Conservation (phyloP, 805 yeast species). For the Saccharomyces paradoxus region DNA sequence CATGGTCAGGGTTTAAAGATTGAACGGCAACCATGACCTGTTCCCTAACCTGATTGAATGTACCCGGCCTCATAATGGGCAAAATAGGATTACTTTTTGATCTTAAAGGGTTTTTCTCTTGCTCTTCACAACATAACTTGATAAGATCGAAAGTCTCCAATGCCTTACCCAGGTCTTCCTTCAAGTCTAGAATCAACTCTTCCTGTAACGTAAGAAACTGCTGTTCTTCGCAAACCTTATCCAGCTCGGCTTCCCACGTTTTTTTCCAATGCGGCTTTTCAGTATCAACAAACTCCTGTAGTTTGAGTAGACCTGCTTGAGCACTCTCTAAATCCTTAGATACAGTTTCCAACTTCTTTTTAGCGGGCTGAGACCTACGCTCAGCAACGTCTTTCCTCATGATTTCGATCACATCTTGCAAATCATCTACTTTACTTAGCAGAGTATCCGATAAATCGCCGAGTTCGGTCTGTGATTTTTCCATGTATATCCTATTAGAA, state of each 20-base stretch:
- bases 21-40: conserved; percentile 76
- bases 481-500: conserved; percentile 53
- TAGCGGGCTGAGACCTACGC: conserved; percentile 76
- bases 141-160: conserved; percentile 75
- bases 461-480: conserved; percentile 59
- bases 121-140: conserved; percentile 72
- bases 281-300: conserved; percentile 52
- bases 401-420: conserved; percentile 87
- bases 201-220: conserved; percentile 86
- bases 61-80: conserved; percentile 56
- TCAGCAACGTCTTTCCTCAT: conserved; percentile 85
- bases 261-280: conserved; percentile 84
- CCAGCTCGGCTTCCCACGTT: conserved; percentile 87
- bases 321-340: conserved; percentile 58
- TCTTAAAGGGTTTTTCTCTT: conserved; percentile 50
- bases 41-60: conserved; percentile 53
- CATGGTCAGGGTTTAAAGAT: conserved; percentile 76
- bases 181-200: conserved; percentile 68
- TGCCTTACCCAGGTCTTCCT: conserved; percentile 74
- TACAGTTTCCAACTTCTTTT: conserved; percentile 61
- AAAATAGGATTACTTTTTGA: conserved; percentile 28
- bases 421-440: conserved; percentile 75
- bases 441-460: conserved; percentile 70
- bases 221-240: conserved; percentile 87
- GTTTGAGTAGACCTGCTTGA: conserved; percentile 39